phyloP scores from a whole-genome alignment of 495 filamentous ascomycete genomes.

The Aspergillus sparsus region DNA sequence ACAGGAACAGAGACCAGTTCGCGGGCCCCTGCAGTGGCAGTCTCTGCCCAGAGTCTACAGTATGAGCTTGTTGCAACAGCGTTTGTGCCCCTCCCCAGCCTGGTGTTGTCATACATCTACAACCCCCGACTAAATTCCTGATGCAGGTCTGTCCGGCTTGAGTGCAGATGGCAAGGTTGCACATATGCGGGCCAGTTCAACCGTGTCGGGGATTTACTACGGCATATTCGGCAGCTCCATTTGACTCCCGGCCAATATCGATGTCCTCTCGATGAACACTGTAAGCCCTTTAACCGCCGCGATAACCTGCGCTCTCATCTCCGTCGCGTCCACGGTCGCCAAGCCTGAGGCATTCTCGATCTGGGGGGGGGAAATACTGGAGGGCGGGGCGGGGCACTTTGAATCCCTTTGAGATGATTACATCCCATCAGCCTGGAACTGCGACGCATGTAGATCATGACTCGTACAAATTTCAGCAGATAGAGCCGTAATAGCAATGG shows the following conservation, averaged over 20 bases:
- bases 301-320: background rate
- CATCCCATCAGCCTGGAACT: too few species aligned
- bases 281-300: constrained; percentile 3
- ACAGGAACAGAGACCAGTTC: background rate
- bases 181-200: constrained; percentile 1
- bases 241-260: background rate
- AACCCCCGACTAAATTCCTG: too few species aligned
- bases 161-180: constrained; percentile 4
- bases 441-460: too few species aligned
- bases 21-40: background rate
- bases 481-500: too few species aligned
- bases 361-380: too few species aligned
- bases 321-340: background rate
- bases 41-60: background rate
- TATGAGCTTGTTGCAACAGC: background rate
- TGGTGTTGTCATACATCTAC: too few species aligned
- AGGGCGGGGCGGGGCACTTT: too few species aligned
- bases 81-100: too few species aligned
- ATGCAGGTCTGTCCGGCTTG: background rate
- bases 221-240: constrained; percentile 5
- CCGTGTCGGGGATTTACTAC: background rate
- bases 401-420: too few species aligned
- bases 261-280: background rate
- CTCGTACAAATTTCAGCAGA: too few species aligned
- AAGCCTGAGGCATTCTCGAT: too few species aligned